Evolutionary conservation across 169 alveolate species (phyloP).

Genomic region (Babesia divergens): DNA sequence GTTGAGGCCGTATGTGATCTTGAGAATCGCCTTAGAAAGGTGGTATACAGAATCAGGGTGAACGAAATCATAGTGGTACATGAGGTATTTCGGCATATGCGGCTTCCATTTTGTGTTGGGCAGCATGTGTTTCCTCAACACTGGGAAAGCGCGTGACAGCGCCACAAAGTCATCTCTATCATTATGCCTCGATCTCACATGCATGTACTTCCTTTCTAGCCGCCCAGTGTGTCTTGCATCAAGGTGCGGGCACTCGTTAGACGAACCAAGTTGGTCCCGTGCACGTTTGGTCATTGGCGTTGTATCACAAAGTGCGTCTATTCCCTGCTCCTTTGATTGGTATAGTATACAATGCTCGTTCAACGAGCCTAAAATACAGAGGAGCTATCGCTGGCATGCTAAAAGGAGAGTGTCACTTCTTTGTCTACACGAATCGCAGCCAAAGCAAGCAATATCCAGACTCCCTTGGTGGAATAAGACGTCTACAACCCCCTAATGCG

Average conservation of each 20-base stretch:
- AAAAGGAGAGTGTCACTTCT: no score
- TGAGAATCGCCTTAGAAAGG: constrained; percentile 54
- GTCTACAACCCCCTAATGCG: no score
- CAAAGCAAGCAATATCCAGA: no score
- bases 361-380: no score
- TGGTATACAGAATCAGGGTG: constrained; percentile 66
- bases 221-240: not conserved
- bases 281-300: constrained; percentile 11
- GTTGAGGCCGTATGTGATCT: constrained; percentile 18
- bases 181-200: constrained; percentile 31
- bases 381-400: no score
- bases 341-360: no score
- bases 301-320: no score
- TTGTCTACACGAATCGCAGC: no score
- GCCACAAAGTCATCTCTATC: constrained; percentile 28
- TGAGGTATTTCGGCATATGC: constrained; percentile 39
- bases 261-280: not conserved
- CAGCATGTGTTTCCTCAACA: constrained; percentile 55
- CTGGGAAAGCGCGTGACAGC: constrained; percentile 38
- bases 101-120: constrained; percentile 57
- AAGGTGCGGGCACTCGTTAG: not conserved
- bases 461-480: no score
- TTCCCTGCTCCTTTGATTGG: no score
- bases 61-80: constrained; percentile 49
- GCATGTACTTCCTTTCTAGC: constrained; percentile 10